Evolutionary conservation across 768 basidiomycete species (phyloP).

Genomic region (Dacryopinax primogenitus): DNA sequence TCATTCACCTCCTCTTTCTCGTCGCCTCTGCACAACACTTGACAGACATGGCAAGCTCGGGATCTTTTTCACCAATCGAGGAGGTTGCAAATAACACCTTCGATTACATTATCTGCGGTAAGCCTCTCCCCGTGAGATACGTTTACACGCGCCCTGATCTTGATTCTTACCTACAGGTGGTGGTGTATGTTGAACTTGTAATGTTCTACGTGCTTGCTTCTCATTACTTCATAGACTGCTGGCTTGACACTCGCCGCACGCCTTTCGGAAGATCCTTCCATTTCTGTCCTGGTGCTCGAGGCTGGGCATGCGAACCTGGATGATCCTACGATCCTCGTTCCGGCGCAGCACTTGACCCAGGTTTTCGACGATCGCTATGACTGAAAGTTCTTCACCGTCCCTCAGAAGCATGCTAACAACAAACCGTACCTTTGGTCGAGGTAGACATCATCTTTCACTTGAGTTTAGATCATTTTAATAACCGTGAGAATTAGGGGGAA

Average conservation of each 20-base stretch:
- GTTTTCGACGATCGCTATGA: background rate
- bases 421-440: background rate
- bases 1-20: too few relatives aligned
- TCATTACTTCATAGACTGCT: slow-evolving; percentile 16
- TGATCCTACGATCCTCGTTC: slow-evolving; percentile 5
- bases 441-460: background rate
- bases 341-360: background rate
- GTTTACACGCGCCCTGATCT: background rate
- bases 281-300: slow-evolving; percentile 33
- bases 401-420: background rate
- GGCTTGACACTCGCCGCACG: slow-evolving; percentile 35
- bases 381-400: background rate
- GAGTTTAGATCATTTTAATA: too few relatives aligned
- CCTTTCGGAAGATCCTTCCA: slow-evolving; percentile 30
- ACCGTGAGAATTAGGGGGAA: background rate
- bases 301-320: slow-evolving; percentile 23
- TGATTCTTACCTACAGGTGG: slow-evolving; percentile 9
- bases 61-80: background rate
- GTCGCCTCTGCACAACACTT: background rate
- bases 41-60: background rate
- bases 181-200: background rate
- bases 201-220: background rate
- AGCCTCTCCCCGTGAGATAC: background rate
- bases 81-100: background rate
- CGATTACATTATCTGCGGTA: slow-evolving; percentile 5